Evolutionary conservation across 805 yeast genomes (phyloP).

Genomic region (Candida loeiensis): DNA sequence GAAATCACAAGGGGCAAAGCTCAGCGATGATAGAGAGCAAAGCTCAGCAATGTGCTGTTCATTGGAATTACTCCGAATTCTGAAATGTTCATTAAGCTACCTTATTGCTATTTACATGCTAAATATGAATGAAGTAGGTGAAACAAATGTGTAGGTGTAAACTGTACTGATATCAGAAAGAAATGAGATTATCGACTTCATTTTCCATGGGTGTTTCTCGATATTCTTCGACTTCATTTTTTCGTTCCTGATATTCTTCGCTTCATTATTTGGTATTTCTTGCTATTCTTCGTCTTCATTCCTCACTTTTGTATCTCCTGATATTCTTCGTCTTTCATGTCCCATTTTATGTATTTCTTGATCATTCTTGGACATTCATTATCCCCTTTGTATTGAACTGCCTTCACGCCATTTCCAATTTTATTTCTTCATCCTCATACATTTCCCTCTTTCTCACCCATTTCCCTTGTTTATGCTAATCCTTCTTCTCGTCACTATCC

Average conservation of each 20-base stretch:
- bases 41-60: no score
- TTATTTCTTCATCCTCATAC: background rate
- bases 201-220: no score
- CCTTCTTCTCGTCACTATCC: background rate
- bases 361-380: no score
- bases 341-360: no score
- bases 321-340: no score
- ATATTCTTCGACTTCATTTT: background rate
- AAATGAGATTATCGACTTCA: no score
- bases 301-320: background rate
- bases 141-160: no score
- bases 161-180: background rate
- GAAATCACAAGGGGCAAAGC: background rate
- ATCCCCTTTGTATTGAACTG: no score
- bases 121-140: background rate
- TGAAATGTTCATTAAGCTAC: background rate
- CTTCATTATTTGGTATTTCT: background rate
- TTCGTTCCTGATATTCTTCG: background rate
- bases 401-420: no score
- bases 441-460: background rate
- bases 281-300: background rate
- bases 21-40: no score
- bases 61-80: background rate
- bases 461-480: no score
- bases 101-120: background rate